These are phyloP conservation scores for Dillenia suffruticosa DNA, from an alignment of 164 flowering plant genomes.

Conservation along the genomic window DNA sequence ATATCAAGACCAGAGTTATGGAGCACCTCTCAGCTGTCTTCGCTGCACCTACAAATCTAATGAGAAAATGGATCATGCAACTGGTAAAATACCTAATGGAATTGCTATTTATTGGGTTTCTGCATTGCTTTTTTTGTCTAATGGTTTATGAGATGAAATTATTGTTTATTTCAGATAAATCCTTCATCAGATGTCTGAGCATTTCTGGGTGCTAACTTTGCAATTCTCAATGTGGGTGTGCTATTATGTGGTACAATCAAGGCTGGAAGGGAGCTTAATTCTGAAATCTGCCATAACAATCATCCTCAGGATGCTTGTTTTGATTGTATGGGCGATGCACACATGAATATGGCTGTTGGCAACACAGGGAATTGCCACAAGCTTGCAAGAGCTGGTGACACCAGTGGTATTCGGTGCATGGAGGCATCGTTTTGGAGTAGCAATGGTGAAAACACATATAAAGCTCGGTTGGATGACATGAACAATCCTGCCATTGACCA, in stretches of 20 bases:
- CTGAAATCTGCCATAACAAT: not conserved
- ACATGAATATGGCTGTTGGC: too few relatives aligned
- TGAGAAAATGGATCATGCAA: conserved; percentile 7
- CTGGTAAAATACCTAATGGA: conserved; percentile 5
- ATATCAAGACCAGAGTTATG: conserved; percentile 3
- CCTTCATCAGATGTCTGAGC: conserved; percentile 1
- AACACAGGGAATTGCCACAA: too few relatives aligned
- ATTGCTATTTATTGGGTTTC: conserved; percentile 4
- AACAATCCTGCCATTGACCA: too few relatives aligned
- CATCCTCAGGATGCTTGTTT: not conserved
- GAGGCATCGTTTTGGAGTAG: too few relatives aligned
- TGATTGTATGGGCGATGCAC: too few relatives aligned
- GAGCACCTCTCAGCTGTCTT: not conserved
- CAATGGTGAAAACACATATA: too few relatives aligned
- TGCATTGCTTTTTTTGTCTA: not conserved
- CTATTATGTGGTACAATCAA: not conserved
- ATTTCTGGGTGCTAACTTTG: not conserved
- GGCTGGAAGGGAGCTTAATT: not conserved
- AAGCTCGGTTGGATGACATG: too few relatives aligned
- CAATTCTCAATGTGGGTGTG: not conserved
- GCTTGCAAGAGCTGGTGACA: too few relatives aligned
- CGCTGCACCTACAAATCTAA: conserved; percentile 4
- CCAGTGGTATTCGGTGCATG: too few relatives aligned
- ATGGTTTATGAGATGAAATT: not conserved
- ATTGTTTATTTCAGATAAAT: not conserved